phyloP scores from a whole-genome alignment of 768 basidiomycete genomes.

The Boletellus ananiceps region DNA sequence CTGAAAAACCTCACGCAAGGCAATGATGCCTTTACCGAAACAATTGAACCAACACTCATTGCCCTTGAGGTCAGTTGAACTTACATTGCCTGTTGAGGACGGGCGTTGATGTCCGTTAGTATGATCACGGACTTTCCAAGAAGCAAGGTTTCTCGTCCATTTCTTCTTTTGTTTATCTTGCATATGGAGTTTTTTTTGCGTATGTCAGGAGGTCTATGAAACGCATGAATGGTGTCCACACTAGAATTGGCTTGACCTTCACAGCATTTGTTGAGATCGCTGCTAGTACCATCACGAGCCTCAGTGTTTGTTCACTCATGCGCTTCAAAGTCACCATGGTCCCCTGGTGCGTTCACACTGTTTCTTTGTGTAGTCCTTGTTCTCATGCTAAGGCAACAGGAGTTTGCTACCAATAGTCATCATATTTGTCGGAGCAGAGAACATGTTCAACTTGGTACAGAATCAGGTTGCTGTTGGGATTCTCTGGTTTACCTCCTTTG shows the following conservation, averaged over 20 bases:
- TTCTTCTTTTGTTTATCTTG: conserved; percentile 67
- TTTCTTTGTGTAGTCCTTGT: background rate
- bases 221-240: conserved; percentile 82
- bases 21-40: conserved; percentile 35
- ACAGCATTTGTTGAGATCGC: conserved; percentile 90
- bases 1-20: conserved; percentile 41
- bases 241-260: conserved; percentile 84
- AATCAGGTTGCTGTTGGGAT: conserved; percentile 1
- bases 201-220: conserved; percentile 76
- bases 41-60: conserved; percentile 41
- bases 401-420: conserved; percentile 90
- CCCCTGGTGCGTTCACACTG: conserved; percentile 59
- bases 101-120: conserved; percentile 35
- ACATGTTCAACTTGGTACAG: conserved; percentile 90
- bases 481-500: conserved; percentile 23
- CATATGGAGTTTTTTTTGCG: conserved; percentile 69
- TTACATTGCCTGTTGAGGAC: conserved; percentile 12
- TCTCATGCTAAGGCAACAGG: conserved; percentile 39
- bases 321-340: conserved; percentile 89
- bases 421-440: conserved; percentile 93
- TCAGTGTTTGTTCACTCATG: conserved; percentile 87
- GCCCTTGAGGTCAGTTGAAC: conserved; percentile 38
- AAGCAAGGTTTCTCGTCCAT: conserved; percentile 52
- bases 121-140: conserved; percentile 45
- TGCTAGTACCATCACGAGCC: conserved; percentile 89